These are phyloP conservation scores for Lichtheimia hyalospora DNA, from an alignment of 371 early-diverging fungal species.

Conservation along the genomic window DNA sequence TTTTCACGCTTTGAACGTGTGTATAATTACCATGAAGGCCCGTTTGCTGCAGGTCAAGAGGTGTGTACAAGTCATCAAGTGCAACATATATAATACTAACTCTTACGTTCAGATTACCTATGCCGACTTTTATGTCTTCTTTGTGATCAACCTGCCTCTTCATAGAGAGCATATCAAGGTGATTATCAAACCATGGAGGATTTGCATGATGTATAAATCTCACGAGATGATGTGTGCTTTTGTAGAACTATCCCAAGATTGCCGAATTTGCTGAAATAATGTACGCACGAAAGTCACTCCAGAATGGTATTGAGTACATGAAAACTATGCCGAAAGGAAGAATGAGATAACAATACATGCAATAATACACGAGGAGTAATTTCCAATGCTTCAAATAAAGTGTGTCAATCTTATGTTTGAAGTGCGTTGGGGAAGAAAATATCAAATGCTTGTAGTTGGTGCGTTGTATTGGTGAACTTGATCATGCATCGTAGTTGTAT, in stretches of 20 bases:
- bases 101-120: conserved; percentile 9
- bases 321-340: no score
- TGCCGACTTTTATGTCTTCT: conserved; percentile 16
- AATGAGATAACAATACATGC: no score
- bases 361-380: no score
- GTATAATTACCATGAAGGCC: conserved; percentile 13
- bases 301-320: no score
- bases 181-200: neutral
- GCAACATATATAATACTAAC: neutral
- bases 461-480: no score
- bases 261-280: conserved; percentile 4
- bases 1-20: conserved; percentile 7
- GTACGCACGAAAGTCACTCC: no score
- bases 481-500: no score
- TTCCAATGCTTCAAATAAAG: no score
- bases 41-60: conserved; percentile 26
- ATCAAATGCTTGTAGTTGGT: no score
- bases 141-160: conserved; percentile 2
- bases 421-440: no score
- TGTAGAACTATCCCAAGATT: conserved; percentile 10
- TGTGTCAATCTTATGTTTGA: no score
- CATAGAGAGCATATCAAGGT: no score
- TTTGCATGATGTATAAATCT: neutral
- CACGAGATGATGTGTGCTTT: neutral
- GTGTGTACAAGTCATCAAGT: neutral